A percentile compares a stretch with the other conserved stretches of the same genome.
Conservation (phyloP, 2,329 filamentous ascomycete genomes). For the Aspergillus fumigatiaffinis region DNA sequence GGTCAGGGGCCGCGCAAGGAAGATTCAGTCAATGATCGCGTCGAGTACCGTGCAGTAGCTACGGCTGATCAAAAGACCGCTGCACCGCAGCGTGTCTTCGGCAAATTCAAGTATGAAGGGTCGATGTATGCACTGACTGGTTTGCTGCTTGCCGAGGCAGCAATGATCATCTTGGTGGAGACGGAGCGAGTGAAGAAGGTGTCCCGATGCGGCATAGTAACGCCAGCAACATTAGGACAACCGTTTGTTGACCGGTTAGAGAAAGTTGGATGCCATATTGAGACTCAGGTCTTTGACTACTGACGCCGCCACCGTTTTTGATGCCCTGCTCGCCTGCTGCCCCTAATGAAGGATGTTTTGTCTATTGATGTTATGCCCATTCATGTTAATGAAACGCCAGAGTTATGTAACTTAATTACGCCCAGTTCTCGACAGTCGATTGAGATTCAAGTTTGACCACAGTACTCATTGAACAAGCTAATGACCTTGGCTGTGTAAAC, state of each 20-base stretch:
- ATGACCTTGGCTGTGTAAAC: neutral
- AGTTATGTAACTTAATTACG: neutral
- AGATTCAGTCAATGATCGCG: slow-evolving; percentile 33
- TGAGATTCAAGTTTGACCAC: neutral
- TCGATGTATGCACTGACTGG: slow-evolving; percentile 44
- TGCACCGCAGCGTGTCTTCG: slow-evolving; percentile 38
- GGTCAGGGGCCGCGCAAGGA: slow-evolving; percentile 49
- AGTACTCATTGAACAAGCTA: neutral
- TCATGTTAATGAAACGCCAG: neutral
- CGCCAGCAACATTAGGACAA: slow-evolving; percentile 46
- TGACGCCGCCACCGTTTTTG: slow-evolving; percentile 9
- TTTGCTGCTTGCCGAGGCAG: slow-evolving; percentile 42
- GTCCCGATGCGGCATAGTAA: slow-evolving; percentile 46
- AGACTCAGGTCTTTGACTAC: slow-evolving; percentile 34
- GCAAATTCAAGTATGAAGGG: slow-evolving; percentile 40
- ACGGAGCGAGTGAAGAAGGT: slow-evolving; percentile 39
- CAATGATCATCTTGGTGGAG: slow-evolving; percentile 41
- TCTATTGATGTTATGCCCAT: neutral
- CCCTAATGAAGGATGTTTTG: neutral
- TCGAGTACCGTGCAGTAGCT: slow-evolving; percentile 45
- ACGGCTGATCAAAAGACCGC: slow-evolving; percentile 37
- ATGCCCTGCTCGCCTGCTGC: neutral
- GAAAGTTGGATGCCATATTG: slow-evolving; percentile 40
- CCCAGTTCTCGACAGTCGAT: neutral
- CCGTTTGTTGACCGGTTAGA: slow-evolving; percentile 44